These are phyloP conservation scores for Grigorovia humatica DNA, from an alignment of 805 yeast genomes.

Conservation along the genomic window DNA sequence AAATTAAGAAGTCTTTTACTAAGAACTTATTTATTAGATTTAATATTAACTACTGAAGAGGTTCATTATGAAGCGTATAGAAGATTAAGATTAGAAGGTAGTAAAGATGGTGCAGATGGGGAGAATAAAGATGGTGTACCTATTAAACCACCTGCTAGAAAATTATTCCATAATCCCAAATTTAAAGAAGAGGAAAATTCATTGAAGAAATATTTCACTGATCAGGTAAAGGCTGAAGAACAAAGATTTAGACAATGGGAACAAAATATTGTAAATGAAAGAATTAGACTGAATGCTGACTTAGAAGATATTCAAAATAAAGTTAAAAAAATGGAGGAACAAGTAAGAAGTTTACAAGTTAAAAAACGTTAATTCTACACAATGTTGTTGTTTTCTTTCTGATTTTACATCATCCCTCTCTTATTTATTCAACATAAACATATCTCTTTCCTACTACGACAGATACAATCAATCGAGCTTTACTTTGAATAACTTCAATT, in stretches of 20 bases:
- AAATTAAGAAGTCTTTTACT: conserved; percentile 68
- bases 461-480: no score
- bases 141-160: conserved; percentile 36
- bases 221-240: conserved; percentile 93
- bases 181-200: conserved; percentile 95
- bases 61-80: conserved; percentile 74
- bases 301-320: conserved; percentile 79
- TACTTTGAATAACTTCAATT: no score
- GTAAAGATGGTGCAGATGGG: conserved; percentile 19
- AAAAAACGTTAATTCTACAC: conserved; percentile 33
- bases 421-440: background rate
- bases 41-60: conserved; percentile 71
- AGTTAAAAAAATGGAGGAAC: conserved; percentile 64
- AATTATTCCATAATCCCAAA: conserved; percentile 69
- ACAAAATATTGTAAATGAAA: conserved; percentile 87
- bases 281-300: conserved; percentile 88
- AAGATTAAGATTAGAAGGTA: conserved; percentile 53
- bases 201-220: conserved; percentile 87
- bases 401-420: background rate
- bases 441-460: background rate
- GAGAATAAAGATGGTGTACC: conserved; percentile 23
- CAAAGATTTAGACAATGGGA: conserved; percentile 98
- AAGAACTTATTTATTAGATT: conserved; percentile 76
- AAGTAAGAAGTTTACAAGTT: conserved; percentile 52
- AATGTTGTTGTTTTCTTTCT: background rate